Evolutionary conservation across 1,284 basidiomycete genomes (phyloP), one percentile per base, ranked within the genome.

Genomic region (Ganoderma sinense): DNA sequence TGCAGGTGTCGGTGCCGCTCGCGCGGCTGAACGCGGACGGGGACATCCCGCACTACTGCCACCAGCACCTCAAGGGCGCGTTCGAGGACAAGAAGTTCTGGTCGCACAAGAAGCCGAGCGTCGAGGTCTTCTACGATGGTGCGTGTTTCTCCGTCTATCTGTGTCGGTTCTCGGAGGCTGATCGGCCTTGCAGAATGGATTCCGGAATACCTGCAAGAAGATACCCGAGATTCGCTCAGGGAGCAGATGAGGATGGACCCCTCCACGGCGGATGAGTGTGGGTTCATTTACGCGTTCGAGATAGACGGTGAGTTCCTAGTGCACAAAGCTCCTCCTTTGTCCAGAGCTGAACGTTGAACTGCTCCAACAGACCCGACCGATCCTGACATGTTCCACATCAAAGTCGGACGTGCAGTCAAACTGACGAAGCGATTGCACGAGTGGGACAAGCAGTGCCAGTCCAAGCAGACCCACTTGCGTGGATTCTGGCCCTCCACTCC

Each of bases 251-350:
- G 89, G 76, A 91, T 89, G 70, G 77, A 86, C n/a, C 82, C 82
- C 1, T 89, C 92, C 0, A 62, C 75, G 2, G 83, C 86, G 8
- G 93, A 95, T 74, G 84, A 84, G 23, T 79, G 84, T 2, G 93
- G 93, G 0, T 94, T 92, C 74, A 94, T 95, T 64, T 95, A 95
- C 72, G 87, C 89, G 0, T 94, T 91, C 76, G 90, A 94, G 79
- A 91, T 94, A 69, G 85, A 88, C 77, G 90, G 91, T 91, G 77
- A 43, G 78, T 69, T 8, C 31, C 0, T 11, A 1, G 40, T 13
- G 6, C 48, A 13, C 4, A 26, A 48, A n/a, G 3, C n/a, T 14
- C 11, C n/a, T 20, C 55, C 20, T 29, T 29, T 23, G 31, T 4
- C 23, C 4, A 55, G 20, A 13, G 23, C 40, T 36, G 59, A 41